Evolutionary conservation across 2,329 filamentous ascomycete species (phyloP).

Genomic region (Pseudogymnoascus sp.): DNA sequence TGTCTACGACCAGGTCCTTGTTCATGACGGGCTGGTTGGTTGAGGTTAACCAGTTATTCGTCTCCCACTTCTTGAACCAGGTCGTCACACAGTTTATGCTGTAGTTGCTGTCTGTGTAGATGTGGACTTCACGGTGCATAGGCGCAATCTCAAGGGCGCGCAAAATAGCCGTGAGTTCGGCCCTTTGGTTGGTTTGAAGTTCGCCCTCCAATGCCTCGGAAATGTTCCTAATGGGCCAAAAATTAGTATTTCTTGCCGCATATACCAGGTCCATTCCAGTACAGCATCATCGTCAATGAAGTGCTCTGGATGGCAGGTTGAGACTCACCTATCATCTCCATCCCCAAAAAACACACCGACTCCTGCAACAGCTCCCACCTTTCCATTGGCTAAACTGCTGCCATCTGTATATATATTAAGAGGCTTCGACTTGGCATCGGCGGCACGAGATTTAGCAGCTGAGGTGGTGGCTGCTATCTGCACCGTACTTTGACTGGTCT

Average conservation of each 20-base stretch:
- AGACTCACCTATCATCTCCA: constrained; percentile 46
- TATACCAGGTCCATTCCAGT: neutral
- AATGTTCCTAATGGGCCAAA: constrained; percentile 46
- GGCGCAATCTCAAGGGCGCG: constrained; percentile 75
- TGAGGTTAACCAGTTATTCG: constrained; percentile 70
- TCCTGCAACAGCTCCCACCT: constrained; percentile 48
- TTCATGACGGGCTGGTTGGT: constrained; percentile 72
- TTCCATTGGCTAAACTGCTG: constrained; percentile 54
- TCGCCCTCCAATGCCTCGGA: constrained; percentile 28
- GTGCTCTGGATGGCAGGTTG: constrained; percentile 5
- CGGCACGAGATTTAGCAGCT: constrained; percentile 19
- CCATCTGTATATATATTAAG: constrained; percentile 57
- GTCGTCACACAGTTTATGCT: constrained; percentile 81
- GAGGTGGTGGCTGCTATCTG: constrained; percentile 14
- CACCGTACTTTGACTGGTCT: constrained; percentile 3
- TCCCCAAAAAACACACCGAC: constrained; percentile 59
- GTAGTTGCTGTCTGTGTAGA: constrained; percentile 87
- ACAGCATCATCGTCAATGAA: neutral
- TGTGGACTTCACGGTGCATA: constrained; percentile 60
- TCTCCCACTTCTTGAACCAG: constrained; percentile 75
- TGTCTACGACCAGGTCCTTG: constrained; percentile 70
- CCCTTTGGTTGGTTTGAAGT: constrained; percentile 86
- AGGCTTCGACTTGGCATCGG: constrained; percentile 20
- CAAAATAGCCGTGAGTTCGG: constrained; percentile 84
- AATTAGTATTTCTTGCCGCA: neutral